Evolutionary conservation across 192 early-diverging fungal species (phyloP).

Genomic region (Backusella morwellensis): DNA sequence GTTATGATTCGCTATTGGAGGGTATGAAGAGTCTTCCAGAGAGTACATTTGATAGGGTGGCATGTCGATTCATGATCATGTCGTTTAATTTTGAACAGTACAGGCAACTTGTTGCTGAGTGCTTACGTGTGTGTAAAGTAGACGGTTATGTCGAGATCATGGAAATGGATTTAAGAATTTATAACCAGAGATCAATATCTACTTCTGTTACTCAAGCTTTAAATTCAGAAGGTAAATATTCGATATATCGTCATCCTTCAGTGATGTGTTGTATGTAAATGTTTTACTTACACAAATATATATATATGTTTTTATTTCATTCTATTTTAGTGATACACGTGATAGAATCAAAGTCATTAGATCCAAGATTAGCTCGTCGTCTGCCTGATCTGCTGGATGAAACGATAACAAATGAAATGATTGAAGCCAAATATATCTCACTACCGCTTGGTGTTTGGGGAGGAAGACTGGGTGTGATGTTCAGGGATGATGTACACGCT

Average conservation of each 20-base stretch:
- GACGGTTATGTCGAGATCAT: conserved; percentile 30
- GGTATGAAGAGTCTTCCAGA: conserved; percentile 12
- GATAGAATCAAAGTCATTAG: conserved; percentile 11
- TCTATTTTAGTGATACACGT: conserved; percentile 10
- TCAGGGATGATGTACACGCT: conserved; percentile 20
- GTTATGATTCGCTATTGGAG: conserved; percentile 8
- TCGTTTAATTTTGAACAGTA: conserved; percentile 13
- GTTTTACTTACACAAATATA: neutral
- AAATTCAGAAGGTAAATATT: conserved; percentile 28
- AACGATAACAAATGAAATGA: neutral
- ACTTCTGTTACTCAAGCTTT: neutral
- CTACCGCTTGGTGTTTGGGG: conserved; percentile 32
- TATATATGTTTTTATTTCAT: neutral
- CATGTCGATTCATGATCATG: conserved; percentile 12
- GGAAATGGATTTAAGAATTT: conserved; percentile 30
- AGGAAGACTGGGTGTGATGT: conserved; percentile 30
- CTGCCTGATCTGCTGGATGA: conserved; percentile 5
- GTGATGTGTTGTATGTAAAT: neutral
- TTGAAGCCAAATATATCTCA: conserved; percentile 16
- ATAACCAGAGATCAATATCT: neutral
- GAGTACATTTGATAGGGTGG: conserved; percentile 16
- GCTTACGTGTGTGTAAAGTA: conserved; percentile 22
- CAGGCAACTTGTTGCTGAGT: conserved; percentile 9
- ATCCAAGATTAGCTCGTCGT: conserved; percentile 13
- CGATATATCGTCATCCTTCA: neutral